Percentiles rank a stretch among this genome's conserved stretches.
phyloP scores from a whole-genome alignment of 371 early-diverging fungal genomes.

The Syncephalis plumigaleata region DNA sequence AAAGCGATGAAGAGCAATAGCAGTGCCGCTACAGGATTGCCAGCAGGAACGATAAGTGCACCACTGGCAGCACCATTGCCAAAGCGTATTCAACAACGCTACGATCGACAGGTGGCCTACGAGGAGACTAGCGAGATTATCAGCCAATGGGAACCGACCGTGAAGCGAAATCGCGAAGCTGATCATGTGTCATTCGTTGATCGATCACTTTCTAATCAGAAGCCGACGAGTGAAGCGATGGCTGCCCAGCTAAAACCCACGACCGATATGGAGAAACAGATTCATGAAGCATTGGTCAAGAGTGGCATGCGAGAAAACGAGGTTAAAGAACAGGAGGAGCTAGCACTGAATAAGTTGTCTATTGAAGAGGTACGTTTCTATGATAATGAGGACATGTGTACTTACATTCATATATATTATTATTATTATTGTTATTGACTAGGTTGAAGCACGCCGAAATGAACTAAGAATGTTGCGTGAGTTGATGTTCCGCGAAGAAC shows the following conservation, averaged over 20 bases:
- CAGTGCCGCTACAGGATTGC: conserved; percentile 21
- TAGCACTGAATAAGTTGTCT: conserved; percentile 60
- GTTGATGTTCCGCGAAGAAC: conserved; percentile 82
- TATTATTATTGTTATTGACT: not conserved
- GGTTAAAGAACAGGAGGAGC: conserved; percentile 62
- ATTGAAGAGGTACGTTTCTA: conserved; percentile 45
- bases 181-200: conserved; percentile 69
- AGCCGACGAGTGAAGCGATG: conserved; percentile 32
- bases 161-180: conserved; percentile 67
- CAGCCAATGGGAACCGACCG: conserved; percentile 65
- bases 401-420: not conserved
- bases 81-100: conserved; percentile 58
- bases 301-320: conserved; percentile 64
- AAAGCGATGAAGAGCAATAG: conserved; percentile 25
- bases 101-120: conserved; percentile 75
- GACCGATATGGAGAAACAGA: conserved; percentile 65
- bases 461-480: conserved; percentile 85
- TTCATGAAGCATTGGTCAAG: conserved; percentile 40
- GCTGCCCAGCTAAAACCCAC: conserved; percentile 33
- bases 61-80: conserved; percentile 68
- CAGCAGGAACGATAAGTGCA: conserved; percentile 17
- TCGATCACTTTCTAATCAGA: conserved; percentile 16
- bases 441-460: conserved; percentile 32
- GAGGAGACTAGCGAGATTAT: conserved; percentile 59
- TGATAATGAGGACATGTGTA: conserved; percentile 8